These are phyloP conservation scores for Sordariomycetes sp. DNA, from an alignment of 2,329 filamentous ascomycete species.

Conservation along the genomic window DNA sequence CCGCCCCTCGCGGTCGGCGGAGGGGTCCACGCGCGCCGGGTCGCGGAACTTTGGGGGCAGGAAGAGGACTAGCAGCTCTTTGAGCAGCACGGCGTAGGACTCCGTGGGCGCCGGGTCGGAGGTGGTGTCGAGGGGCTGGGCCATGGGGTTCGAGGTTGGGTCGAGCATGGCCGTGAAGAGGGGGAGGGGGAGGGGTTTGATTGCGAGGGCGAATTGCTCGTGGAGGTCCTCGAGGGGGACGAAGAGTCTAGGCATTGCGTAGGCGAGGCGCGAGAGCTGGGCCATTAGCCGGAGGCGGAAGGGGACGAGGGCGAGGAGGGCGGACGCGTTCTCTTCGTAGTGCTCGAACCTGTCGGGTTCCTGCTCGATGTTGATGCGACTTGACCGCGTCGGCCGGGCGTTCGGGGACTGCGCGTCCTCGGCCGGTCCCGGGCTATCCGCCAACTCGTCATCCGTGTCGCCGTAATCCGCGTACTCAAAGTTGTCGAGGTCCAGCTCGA, in stretches of 20 bases:
- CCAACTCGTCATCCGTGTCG: constrained; percentile 15
- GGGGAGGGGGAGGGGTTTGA: constrained; percentile 48
- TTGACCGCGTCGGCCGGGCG: not conserved
- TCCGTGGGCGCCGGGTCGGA: constrained; percentile 15
- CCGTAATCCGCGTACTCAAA: constrained; percentile 46
- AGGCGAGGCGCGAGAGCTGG: constrained; percentile 32
- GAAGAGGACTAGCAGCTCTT: constrained; percentile 29
- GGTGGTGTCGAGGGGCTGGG: constrained; percentile 1
- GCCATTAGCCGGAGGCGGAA: constrained; percentile 51
- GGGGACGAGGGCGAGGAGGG: constrained; percentile 38
- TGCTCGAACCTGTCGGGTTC: constrained; percentile 5
- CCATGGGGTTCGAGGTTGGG: constrained; percentile 11
- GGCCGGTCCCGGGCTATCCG: constrained; percentile 13
- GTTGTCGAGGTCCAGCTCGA: constrained; percentile 42
- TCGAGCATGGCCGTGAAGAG: constrained; percentile 27
- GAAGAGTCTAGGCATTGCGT: constrained; percentile 28
- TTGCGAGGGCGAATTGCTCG: constrained; percentile 38
- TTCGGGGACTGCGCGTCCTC: constrained; percentile 8
- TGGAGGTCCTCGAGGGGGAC: constrained; percentile 39
- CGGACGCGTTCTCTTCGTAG: constrained; percentile 1
- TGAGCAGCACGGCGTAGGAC: constrained; percentile 29
- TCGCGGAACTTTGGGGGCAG: constrained; percentile 25
- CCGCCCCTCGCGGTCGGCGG: constrained; percentile 20
- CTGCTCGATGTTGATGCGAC: not conserved
- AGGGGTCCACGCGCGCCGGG: constrained; percentile 23